Evolutionary conservation across 1,139 yeast genomes (phyloP), one percentile per base, ranked within the genome.

Genomic region (Wickerhamomyces sp.): DNA sequence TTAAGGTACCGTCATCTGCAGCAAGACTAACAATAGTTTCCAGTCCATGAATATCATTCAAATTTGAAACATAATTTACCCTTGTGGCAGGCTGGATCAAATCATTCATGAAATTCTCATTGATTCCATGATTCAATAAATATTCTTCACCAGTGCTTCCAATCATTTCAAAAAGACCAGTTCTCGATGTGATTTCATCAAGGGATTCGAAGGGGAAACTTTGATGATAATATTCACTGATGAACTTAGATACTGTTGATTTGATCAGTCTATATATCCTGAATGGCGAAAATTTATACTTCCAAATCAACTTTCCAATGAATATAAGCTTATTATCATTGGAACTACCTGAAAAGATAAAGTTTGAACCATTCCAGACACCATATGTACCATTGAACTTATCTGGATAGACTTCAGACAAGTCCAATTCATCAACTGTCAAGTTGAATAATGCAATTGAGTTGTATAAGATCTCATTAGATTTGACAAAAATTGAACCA

Each of bases 401-500:
- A 30, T 47, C 54, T 9, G 43, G 49, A 41, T 49, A 40, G 26
- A 34, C 37, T 5, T 42, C 49, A 15, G 43, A 45, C 6, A 52
- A 42, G 7, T 49, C 54, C 23, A 55, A 57, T 7, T 46, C 46
- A 9, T 43, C 34, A 4, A 54, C 47, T 4, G 48, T 36, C 23
- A 72, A 51, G n/a, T 60, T 58, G 54, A 71, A 71, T 34, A 56
- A 57, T 26, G 60, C 48, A 6, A 64, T 71, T 0, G 75, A 74
- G 31, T 60, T 56, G 13, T 40, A 40, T 37, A 73, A 45, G 29
- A 71, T 67, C 45, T 55, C 49, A 47, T 73, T 74, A 10, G 60
- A 66, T 9, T 57, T 55, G n/a, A 71, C 71, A 49, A 70, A 73
- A 1, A 72, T 61, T 1, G 72, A 62, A 0, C 69, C 78, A 7